phyloP scores from a whole-genome alignment of 169 alveolate genomes.

The Plasmodium adleri region DNA sequence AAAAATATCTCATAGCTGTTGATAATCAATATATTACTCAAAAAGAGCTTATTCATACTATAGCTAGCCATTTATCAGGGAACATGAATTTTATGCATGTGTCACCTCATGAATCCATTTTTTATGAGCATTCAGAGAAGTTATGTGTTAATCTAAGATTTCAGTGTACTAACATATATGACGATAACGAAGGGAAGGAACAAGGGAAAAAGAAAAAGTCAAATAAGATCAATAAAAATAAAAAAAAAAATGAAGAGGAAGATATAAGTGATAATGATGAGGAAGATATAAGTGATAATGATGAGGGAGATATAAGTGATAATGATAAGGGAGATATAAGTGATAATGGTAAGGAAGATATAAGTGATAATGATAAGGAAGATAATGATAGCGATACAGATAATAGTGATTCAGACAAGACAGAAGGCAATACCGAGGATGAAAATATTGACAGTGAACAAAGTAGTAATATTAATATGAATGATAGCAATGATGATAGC shows the following conservation, averaged over 20 bases:
- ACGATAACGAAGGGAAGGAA: neutral
- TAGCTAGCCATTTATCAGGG: constrained; percentile 27
- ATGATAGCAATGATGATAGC: neutral
- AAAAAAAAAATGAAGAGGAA: neutral
- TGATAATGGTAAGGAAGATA: neutral
- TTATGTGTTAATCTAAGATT: constrained; percentile 44
- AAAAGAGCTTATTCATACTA: constrained; percentile 30
- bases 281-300: neutral
- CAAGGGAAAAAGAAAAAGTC: too few species aligned
- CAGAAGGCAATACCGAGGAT: neutral
- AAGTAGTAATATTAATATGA: neutral
- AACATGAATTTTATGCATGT: constrained; percentile 19
- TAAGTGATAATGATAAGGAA: neutral
- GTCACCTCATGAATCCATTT: constrained; percentile 26
- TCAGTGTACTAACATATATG: constrained; percentile 24
- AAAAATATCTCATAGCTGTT: constrained; percentile 50
- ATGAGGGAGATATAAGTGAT: neutral
- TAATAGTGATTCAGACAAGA: neutral
- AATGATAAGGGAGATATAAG: neutral
- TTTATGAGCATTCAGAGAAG: constrained; percentile 22
- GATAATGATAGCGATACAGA: neutral
- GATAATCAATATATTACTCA: constrained; percentile 44
- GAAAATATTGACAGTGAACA: neutral
- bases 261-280: neutral
- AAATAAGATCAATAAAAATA: neutral